Percentiles rank a stretch among this genome's conserved stretches.
phyloP scores from a whole-genome alignment of 768 basidiomycete species.

The Suillus alpinus region DNA sequence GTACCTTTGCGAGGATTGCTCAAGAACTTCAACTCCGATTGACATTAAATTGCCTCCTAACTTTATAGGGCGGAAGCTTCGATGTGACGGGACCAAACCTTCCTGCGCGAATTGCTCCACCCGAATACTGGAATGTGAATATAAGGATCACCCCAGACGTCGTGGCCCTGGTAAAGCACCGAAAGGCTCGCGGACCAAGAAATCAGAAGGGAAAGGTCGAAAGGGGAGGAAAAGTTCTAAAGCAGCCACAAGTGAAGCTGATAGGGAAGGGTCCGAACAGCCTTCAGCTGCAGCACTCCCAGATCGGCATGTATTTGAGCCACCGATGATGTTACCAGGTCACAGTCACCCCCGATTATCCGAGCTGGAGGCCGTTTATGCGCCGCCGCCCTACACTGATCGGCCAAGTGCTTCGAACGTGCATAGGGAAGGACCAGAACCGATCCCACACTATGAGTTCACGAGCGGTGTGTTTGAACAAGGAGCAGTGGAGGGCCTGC shows the following conservation, averaged over 20 bases:
- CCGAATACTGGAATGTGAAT: slow-evolving; percentile 51
- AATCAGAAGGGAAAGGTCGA: slow-evolving; percentile 27
- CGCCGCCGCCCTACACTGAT: slow-evolving; percentile 2
- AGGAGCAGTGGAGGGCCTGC: not conserved
- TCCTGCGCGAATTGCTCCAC: slow-evolving; percentile 60
- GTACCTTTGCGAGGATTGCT: not conserved
- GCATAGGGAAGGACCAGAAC: not conserved
- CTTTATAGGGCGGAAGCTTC: slow-evolving; percentile 63
- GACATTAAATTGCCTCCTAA: not conserved
- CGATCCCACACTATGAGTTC: not conserved
- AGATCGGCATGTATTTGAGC: slow-evolving; percentile 3
- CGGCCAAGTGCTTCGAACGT: slow-evolving; percentile 3
- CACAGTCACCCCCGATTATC: not conserved
- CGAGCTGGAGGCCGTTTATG: not conserved
- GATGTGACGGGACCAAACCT: slow-evolving; percentile 67
- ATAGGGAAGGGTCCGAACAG: slow-evolving; percentile 1
- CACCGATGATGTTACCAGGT: slow-evolving; percentile 2
- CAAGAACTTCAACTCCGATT: not conserved
- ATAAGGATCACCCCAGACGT: slow-evolving; percentile 50
- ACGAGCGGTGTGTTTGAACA: not conserved
- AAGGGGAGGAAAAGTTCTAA: slow-evolving; percentile 15
- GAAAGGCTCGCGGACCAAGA: slow-evolving; percentile 53
- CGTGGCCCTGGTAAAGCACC: slow-evolving; percentile 77
- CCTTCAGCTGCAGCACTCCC: not conserved
- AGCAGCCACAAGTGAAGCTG: slow-evolving; percentile 5